Base-by-base conservation (phyloP, 2,329 filamentous ascomycete species). In the Rutstroemia sp. region DNA sequence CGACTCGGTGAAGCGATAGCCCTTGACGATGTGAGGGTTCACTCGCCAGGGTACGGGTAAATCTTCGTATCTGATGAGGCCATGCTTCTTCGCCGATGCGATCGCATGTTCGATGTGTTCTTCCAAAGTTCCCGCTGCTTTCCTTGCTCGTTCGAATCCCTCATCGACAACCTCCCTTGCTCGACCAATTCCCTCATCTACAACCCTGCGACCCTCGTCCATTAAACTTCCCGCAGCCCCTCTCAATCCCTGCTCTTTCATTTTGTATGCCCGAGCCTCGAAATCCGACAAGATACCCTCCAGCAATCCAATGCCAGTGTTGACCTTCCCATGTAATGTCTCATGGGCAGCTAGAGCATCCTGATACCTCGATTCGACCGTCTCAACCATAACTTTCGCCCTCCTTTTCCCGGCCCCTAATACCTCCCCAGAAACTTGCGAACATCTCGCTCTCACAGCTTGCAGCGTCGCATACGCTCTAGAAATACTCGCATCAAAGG, bases 1-100 rank as follows among this genome's bases (percentile, higher is more conserved):
- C 58, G 89, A 91, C 67, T 95, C 90, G 59, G 84, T 88, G 76
- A 99, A 99, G 52, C 94, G 92, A 71, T 99, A 99, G 18, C 94
- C 94, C 54, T 82, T 83, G 52, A 85, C 78, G 69, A 99, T 97
- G 73, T 99, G 90, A 2, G 92, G 91, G 73, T 99, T 99, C 67
- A 95, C 87, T 59, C 88, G 82, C 94, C 94, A 99, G 0, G 94
- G 94, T 39, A 87, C 77, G 1, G 94, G 94, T 5, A 99, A 79
- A 67, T 96, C 91, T 48, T 95, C 85, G 73, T 97, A 99, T 59
- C 81, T 80, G 63, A 99, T 87, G 14, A 96, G 79, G 49, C 92
- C 90, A 50, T 90, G 81, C 68, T 95, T 86, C 63, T 87, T 81
- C 27, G 92, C 91, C 57, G 85, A 79, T 19, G 76, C 66, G 56